Conservation (phyloP, 2,329 filamentous ascomycete species). For the Pseudocercospora macadamiae region DNA sequence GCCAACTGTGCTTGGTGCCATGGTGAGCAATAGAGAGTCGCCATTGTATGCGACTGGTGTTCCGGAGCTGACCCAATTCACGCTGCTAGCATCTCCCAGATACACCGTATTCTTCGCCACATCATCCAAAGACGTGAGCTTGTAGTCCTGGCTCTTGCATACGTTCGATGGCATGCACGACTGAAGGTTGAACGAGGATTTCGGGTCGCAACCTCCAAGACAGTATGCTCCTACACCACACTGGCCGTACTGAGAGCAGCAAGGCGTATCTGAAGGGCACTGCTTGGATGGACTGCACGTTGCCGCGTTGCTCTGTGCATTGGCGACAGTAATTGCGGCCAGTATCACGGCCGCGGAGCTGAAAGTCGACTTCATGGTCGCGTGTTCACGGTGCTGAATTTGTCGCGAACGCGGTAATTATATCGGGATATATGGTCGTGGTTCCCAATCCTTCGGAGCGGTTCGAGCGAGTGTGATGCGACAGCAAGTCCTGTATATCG, state of each 20-base stretch:
- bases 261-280: slow-evolving; percentile 39
- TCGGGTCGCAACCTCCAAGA: slow-evolving; percentile 90
- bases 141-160: slow-evolving; percentile 75
- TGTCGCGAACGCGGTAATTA: slow-evolving; percentile 8
- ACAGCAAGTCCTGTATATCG: slow-evolving; percentile 10
- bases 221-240: slow-evolving; percentile 95
- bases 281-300: slow-evolving; percentile 36
- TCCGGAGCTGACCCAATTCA: slow-evolving; percentile 89
- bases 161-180: slow-evolving; percentile 83
- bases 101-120: slow-evolving; percentile 77
- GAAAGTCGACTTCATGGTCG: slow-evolving; percentile 33
- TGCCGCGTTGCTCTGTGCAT: slow-evolving; percentile 26
- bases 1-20: slow-evolving; percentile 82
- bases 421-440: not conserved
- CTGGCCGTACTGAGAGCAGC: slow-evolving; percentile 71
- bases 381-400: slow-evolving; percentile 8
- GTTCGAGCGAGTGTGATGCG: slow-evolving; percentile 11
- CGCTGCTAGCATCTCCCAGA: slow-evolving; percentile 76
- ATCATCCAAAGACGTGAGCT: slow-evolving; percentile 71
- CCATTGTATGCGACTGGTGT: slow-evolving; percentile 68
- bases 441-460: no score
- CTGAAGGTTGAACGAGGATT: slow-evolving; percentile 78
- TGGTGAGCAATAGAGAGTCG: slow-evolving; percentile 75
- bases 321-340: slow-evolving; percentile 35
- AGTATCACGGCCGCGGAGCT: slow-evolving; percentile 36